These are phyloP conservation scores for Phaeotremella skinneri DNA, from an alignment of 768 basidiomycete species.

Conservation along the genomic window DNA sequence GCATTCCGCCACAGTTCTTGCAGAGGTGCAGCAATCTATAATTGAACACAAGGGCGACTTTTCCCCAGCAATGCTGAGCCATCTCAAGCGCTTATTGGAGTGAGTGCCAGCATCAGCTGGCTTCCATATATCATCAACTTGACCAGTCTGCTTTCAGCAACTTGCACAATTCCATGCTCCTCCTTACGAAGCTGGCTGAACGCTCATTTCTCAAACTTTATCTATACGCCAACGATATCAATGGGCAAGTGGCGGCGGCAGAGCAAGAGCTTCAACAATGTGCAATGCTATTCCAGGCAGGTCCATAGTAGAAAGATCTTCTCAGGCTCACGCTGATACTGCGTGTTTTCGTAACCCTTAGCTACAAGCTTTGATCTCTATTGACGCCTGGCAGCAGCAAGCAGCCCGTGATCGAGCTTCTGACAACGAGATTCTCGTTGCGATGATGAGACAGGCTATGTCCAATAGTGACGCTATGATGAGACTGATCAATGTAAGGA, in stretches of 20 bases:
- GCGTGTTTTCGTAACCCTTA: no score
- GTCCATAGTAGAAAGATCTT: conserved; percentile 40
- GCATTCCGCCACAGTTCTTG: conserved; percentile 31
- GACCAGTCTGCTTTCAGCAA: no score
- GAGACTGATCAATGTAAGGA: conserved; percentile 59
- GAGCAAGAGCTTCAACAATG: conserved; percentile 61
- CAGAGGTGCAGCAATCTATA: conserved; percentile 30
- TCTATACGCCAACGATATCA: conserved; percentile 69
- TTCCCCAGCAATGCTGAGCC: conserved; percentile 21
- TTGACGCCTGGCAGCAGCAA: conserved; percentile 52
- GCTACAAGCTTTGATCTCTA: conserved; percentile 34
- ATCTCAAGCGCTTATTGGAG: conserved; percentile 26
- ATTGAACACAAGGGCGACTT: conserved; percentile 25
- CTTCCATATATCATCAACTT: no score
- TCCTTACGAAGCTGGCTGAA: conserved; percentile 62
- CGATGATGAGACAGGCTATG: conserved; percentile 61
- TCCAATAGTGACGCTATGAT: conserved; percentile 67
- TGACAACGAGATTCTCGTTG: conserved; percentile 62
- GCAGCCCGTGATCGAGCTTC: conserved; percentile 57
- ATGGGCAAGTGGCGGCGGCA: conserved; percentile 58
- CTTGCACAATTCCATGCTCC: conserved; percentile 43
- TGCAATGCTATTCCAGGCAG: conserved; percentile 60
- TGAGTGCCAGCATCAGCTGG: conserved; percentile 12
- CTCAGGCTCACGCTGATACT: conserved; percentile 4
- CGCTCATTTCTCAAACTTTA: conserved; percentile 76